Evolutionary conservation across 805 yeast species (phyloP), one percentile per base, ranked within the genome.

Genomic region (Clavispora carvajalis): DNA sequence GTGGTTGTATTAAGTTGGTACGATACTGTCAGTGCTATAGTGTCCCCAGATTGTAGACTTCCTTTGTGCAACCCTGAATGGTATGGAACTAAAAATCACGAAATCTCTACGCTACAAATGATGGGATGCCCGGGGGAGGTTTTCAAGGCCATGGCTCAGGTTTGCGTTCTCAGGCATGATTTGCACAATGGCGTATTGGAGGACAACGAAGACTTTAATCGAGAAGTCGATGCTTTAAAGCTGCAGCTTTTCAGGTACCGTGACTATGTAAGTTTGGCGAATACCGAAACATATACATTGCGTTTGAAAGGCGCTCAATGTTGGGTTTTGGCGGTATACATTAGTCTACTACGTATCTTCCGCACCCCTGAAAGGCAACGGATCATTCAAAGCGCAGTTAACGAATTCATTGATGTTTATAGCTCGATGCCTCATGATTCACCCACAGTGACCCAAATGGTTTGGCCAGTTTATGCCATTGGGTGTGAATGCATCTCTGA

Each of bases 111-210:
- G 0, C 65, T 75, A 5, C 67, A 65, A 40, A 66, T 77, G 71
- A 75, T 74, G 73, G 82, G 81, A 1, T 77, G 82, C 46, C 82
- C 82, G 0, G 80, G 79, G 3, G 80, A 76, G 44, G 69, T 77
- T 1, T 77, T 77, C 51, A 54, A 57, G 13, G 68, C 75, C 4
- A 62, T 77, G 51, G 59, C 67, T 2, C 63, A 69, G 33, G 65
- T 77, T 5, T 74, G 80, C 44, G 51, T 52, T 10, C 47, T 76
- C 9, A 47, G 69, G 25, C 60, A 62, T 45, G 57, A 57, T 35
- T 25, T 48, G 8, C 31, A 40, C 11, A 38, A 39, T 5, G 50
- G 51, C 8, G 30, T 22, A 28, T 18, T 36, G 26, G 25, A 16
- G 11, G 47, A 48, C 19, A 40, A 47, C 21, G 38, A 36, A 33